These are phyloP conservation scores for Trichomonas vaginalis DNA, from an alignment of 208 protist species.

Conservation along the genomic window DNA sequence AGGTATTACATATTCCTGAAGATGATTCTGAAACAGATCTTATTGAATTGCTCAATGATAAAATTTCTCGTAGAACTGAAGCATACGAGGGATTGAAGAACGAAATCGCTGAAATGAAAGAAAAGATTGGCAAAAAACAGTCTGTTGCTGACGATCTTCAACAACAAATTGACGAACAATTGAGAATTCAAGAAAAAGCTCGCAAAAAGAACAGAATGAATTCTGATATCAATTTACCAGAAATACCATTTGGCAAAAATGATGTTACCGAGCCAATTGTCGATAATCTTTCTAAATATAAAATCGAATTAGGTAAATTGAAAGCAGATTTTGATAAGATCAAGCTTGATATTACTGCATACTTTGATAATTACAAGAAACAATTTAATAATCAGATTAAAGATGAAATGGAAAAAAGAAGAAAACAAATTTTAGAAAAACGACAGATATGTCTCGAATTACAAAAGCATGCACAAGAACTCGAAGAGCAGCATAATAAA, in stretches of 20 bases:
- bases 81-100: not conserved
- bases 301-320: not conserved
- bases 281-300: not conserved
- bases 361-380: not conserved
- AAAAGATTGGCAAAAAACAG: no score
- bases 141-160: not conserved
- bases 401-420: not conserved
- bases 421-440: not conserved
- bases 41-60: not conserved
- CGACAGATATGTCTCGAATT: not conserved
- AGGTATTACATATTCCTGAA: not conserved
- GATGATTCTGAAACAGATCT: not conserved
- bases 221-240: not conserved
- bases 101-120: not conserved
- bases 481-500: not conserved
- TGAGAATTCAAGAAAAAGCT: not conserved
- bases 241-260: not conserved
- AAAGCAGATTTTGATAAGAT: not conserved
- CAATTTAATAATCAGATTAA: not conserved
- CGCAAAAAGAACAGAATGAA: not conserved
- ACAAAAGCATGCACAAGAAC: not conserved
- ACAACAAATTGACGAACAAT: not conserved
- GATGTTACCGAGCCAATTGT: not conserved
- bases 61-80: not conserved
- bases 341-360: not conserved